A percentile compares a stretch with the other conserved stretches of the same genome.
Evolutionary conservation across 23 red algal genomes (phyloP).

Genomic region (Gracilaria vermiculophylla): DNA sequence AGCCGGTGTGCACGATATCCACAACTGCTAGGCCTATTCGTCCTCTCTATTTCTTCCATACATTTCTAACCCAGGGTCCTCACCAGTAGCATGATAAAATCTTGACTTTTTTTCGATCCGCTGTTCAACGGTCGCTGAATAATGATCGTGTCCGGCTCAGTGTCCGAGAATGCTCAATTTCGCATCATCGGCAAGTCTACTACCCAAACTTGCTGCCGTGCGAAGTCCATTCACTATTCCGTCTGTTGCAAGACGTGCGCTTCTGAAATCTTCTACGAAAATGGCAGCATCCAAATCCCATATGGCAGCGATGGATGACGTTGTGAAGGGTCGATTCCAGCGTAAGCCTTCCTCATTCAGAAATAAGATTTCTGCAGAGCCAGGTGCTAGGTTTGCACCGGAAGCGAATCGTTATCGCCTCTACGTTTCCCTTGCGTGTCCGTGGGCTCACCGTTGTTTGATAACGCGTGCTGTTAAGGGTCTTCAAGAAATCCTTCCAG

Average conservation of each 20-base stretch:
- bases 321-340: constrained; percentile 40
- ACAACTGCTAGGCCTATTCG: too few relatives aligned
- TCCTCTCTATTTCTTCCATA: too few relatives aligned
- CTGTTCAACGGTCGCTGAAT: too few relatives aligned
- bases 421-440: constrained; percentile 87
- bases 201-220: background rate
- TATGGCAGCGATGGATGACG: constrained; percentile 57
- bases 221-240: background rate
- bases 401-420: constrained; percentile 60
- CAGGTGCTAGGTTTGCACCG: constrained; percentile 45
- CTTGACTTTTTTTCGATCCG: constrained; percentile 5
- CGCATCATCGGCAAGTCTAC: background rate
- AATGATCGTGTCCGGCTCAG: background rate
- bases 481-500: constrained; percentile 58
- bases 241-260: background rate
- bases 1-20: too few relatives aligned
- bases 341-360: constrained; percentile 56
- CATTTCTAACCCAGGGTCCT: too few relatives aligned
- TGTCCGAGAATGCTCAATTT: background rate
- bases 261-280: background rate
- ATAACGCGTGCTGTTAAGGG: constrained; percentile 79
- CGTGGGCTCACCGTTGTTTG: constrained; percentile 81
- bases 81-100: too few relatives aligned
- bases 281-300: constrained; percentile 26
- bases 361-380: constrained; percentile 28